Percentiles rank a stretch among this genome's conserved stretches.
Conservation (phyloP, 805 yeast species). For the Wickerhamiella hasegawae region DNA sequence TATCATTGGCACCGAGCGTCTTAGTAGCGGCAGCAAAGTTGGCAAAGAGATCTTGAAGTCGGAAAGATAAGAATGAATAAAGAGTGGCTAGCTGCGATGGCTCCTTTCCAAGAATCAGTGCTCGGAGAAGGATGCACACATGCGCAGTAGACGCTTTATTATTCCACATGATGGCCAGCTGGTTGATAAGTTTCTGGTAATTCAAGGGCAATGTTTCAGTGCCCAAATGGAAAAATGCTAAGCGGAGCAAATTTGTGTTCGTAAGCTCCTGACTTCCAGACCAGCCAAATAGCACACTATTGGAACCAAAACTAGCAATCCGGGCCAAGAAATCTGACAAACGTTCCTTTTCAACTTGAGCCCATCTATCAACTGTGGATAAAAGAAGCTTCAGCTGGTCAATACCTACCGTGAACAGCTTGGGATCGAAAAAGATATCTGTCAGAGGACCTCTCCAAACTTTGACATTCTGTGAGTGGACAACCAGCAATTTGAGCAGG, state of each 20-base stretch:
- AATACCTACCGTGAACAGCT: constrained; percentile 31
- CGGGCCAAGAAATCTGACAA: constrained; percentile 33
- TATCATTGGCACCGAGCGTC: constrained; percentile 2
- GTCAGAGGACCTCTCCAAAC: constrained; percentile 48
- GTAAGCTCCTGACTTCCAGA: constrained; percentile 60
- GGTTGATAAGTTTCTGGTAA: constrained; percentile 12
- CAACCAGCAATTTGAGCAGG: constrained; percentile 26
- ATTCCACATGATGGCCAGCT: constrained; percentile 13
- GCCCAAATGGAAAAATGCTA: constrained; percentile 46
- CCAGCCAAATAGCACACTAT: constrained; percentile 43
- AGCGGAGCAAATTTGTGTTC: constrained; percentile 38
- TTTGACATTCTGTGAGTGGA: constrained; percentile 26
- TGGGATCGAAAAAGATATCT: constrained; percentile 49
- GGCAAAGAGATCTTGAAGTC: constrained; percentile 37
- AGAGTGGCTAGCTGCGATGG: constrained; percentile 47
- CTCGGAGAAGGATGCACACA: constrained; percentile 45
- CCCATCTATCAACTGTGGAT: constrained; percentile 45
- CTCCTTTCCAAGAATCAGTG: constrained; percentile 43
- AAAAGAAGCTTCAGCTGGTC: constrained; percentile 32
- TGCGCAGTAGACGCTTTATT: constrained; percentile 32
- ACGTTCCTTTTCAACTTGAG: constrained; percentile 43
- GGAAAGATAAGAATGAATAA: constrained; percentile 54
- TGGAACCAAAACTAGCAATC: constrained; percentile 32
- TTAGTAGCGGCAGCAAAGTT: constrained; percentile 20
- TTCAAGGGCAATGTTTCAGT: constrained; percentile 28